Evolutionary conservation across 345 rosid species (phyloP), one percentile per base, ranked within the genome.

Genomic region (Rhodomyrtus tomentosa): DNA sequence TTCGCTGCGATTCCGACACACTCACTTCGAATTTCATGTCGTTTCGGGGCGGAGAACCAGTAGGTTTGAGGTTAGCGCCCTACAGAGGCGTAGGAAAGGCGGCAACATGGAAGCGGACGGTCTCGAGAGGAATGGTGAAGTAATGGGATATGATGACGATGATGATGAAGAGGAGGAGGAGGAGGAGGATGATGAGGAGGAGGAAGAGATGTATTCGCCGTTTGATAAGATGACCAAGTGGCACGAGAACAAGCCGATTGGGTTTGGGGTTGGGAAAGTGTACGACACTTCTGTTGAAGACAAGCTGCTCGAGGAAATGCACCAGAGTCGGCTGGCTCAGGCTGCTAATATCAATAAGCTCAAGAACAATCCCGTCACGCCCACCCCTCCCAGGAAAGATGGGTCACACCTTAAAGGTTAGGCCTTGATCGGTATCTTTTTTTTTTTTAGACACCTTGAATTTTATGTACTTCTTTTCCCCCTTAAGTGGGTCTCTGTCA

Each of bases 201-300:
- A 62, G 2, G 95, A 58, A 36, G 94, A 55, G 42, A 82, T 88
- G 91, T 22, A 87, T 62, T 38, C 93, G 83, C 93, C 98, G 11
- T 59, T 89, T 49, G 95, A 83, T 68, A 85, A 92, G 86, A 94
- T 95, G 98, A 86, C 86, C 86, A 82, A 87, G 89, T 94, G 98
- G 98, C 87, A 92, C 58, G 95, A 92, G 91, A 92, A 59, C 51
- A 93, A 88, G 91, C 98, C 98, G 3, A 86, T 88, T 45, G 98
- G 98, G 50, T 96, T 95, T 52, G 98, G 99, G 4, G 92, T 84
- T n/a, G 93, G 93, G 72, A 95, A 93, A 81, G 92, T 86, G 40
- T 96, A 94, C 52, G 95, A 93, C 79, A 94, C 98, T 82, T 87
- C 87, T 21, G 20, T 92, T 86, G 98, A 96, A 90, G 98, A 93